phyloP scores from a whole-genome alignment of 768 basidiomycete genomes.

The Termitomyces bulborhizus region DNA sequence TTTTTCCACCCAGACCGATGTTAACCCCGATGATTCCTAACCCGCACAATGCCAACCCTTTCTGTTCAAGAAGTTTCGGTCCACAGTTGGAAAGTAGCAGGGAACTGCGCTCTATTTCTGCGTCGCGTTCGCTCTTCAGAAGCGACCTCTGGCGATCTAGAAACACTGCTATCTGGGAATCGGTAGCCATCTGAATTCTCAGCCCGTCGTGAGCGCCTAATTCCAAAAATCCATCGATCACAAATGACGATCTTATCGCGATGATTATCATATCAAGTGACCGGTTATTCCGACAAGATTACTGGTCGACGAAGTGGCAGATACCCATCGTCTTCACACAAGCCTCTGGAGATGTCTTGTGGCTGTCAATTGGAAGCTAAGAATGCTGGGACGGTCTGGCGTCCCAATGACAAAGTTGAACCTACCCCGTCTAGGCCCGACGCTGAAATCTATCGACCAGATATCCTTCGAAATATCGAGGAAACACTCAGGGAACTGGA shows the following conservation, averaged over 20 bases:
- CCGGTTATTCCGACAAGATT: neutral
- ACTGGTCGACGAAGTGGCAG: neutral
- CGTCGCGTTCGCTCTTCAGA: constrained; percentile 65
- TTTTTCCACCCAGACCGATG: constrained; percentile 90
- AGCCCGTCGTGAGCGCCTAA: no score
- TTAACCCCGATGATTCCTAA: constrained; percentile 67
- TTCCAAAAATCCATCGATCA: no score
- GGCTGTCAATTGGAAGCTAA: constrained; percentile 9
- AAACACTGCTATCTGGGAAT: constrained; percentile 45
- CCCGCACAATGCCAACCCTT: constrained; percentile 74
- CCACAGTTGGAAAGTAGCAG: constrained; percentile 79
- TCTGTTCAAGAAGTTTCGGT: constrained; percentile 80
- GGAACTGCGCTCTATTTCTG: constrained; percentile 79
- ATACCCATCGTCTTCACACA: neutral
- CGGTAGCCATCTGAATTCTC: constrained; percentile 21
- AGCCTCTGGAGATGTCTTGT: constrained; percentile 6
- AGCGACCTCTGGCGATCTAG: constrained; percentile 62
- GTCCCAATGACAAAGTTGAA: constrained; percentile 28
- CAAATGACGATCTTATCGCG: neutral
- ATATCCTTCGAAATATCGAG: constrained; percentile 59
- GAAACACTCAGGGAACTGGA: constrained; percentile 46
- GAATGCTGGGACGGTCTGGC: constrained; percentile 29
- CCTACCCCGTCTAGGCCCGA: constrained; percentile 26
- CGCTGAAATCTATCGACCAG: constrained; percentile 42
- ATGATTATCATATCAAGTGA: neutral